Conservation (phyloP, 192 early-diverging fungal species). For the Dissophora ornata region DNA sequence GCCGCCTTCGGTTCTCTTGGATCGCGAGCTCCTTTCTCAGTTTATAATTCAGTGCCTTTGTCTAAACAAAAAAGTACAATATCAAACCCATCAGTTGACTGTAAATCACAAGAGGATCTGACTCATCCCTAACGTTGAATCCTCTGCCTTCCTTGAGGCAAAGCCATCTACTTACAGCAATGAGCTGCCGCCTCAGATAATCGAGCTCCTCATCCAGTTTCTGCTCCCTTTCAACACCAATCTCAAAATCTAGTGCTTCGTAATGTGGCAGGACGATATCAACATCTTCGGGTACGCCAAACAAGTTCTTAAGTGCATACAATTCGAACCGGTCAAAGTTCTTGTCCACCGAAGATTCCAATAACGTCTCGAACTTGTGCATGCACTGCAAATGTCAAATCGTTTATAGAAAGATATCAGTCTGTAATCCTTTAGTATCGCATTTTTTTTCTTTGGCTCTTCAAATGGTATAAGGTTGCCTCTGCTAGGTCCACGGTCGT, state of each 20-base stretch:
- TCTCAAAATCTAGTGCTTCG: conserved; percentile 57
- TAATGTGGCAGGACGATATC: conserved; percentile 65
- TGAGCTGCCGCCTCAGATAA: conserved; percentile 50
- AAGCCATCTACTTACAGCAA: conserved; percentile 13
- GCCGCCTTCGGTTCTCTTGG: conserved; percentile 23
- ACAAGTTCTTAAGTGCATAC: conserved; percentile 79
- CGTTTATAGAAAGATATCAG: too few species aligned
- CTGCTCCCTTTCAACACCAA: conserved; percentile 39
- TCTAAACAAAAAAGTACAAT: conserved; percentile 25
- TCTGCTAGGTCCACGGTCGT: too few species aligned
- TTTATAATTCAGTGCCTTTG: conserved; percentile 54
- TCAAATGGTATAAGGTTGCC: too few species aligned
- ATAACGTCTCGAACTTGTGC: conserved; percentile 78
- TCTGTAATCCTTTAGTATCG: too few species aligned
- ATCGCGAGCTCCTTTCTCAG: conserved; percentile 46
- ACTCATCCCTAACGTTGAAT: too few species aligned
- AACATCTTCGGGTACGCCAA: conserved; percentile 71
- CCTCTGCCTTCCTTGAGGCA: too few species aligned
- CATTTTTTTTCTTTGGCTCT: too few species aligned
- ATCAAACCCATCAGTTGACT: too few species aligned
- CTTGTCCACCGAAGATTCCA: conserved; percentile 83
- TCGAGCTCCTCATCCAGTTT: conserved; percentile 56
- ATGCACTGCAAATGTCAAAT: too few species aligned
- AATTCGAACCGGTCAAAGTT: conserved; percentile 88
- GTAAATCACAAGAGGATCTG: too few species aligned